phyloP scores from a whole-genome alignment of 805 yeast species.

The Starmerella cellae region DNA sequence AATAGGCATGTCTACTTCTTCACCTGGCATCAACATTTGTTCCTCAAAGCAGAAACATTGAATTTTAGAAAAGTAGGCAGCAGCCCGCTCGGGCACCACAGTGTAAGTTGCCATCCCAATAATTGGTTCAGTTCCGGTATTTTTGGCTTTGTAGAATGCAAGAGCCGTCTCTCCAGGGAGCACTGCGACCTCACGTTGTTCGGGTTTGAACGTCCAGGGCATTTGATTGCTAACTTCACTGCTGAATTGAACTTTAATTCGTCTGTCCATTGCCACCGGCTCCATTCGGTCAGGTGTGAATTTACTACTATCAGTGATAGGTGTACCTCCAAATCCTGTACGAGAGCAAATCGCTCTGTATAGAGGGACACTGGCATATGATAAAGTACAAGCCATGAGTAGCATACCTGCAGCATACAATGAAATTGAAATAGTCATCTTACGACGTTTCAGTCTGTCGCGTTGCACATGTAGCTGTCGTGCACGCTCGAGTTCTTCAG shows the following conservation, averaged over 20 bases:
- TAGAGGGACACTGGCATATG: slow-evolving; percentile 85
- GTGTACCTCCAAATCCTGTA: slow-evolving; percentile 94
- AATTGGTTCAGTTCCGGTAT: slow-evolving; percentile 71
- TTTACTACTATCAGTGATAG: slow-evolving; percentile 67
- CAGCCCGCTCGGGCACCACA: slow-evolving; percentile 91
- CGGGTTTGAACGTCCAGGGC: slow-evolving; percentile 93
- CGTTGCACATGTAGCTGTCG: slow-evolving; percentile 9
- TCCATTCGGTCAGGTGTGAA: slow-evolving; percentile 78
- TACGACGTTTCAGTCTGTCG: slow-evolving; percentile 7
- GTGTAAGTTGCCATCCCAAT: slow-evolving; percentile 98
- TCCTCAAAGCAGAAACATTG: slow-evolving; percentile 98
- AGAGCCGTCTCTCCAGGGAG: slow-evolving; percentile 96
- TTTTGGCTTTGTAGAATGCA: slow-evolving; percentile 88
- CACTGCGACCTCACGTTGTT: slow-evolving; percentile 81
- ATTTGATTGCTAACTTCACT: slow-evolving; percentile 80
- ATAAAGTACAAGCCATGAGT: slow-evolving; percentile 35
- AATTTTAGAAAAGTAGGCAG: slow-evolving; percentile 90
- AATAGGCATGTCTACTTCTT: slow-evolving; percentile 97
- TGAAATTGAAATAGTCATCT: slow-evolving; percentile 17
- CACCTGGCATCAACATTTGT: slow-evolving; percentile 84
- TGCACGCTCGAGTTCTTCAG: slow-evolving; percentile 12
- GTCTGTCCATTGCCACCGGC: slow-evolving; percentile 74
- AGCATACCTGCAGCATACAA: slow-evolving; percentile 19
- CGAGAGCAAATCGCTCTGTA: slow-evolving; percentile 84
- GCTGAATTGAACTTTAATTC: slow-evolving; percentile 75